Base-by-base conservation (phyloP, 257 asterid genomes). In the Ilex aquifolium region DNA sequence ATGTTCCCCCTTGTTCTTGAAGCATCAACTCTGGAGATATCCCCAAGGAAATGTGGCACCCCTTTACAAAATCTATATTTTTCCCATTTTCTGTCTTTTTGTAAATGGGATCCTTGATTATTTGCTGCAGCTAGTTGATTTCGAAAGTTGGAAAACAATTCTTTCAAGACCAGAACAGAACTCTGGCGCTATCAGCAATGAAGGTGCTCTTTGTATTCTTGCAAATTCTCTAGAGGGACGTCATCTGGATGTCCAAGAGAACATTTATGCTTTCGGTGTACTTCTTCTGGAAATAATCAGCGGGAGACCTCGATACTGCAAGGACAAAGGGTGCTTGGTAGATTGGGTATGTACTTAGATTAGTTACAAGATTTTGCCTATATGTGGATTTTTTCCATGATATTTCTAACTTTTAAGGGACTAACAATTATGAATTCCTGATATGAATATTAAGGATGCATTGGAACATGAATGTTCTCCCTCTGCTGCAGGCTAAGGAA, bases 111-210 rank as follows among this genome's bases (percentile, higher is more conserved):
- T 46, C 44, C 42, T 56, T 72, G 30, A 50, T 52, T 53, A 59
- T 59, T 31, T 62, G 44, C 11, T 79, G 74, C 90, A 93, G 97
- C 81, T 93, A 65, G 95, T 93, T 58, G 92, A 90, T 79, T 93
- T 93, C 52, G 99, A 93, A 65, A 82, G 97, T 81, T 93, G 96
- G 96, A 90, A 88, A 73, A 74, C 86, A 0, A 76, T 93, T 66
- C 77, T 87, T 63, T 71, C 95, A 0, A 82, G 97, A 82, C 86
- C 96, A 36, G 95, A 81, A 59, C 87, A 85, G 84, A 87, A 90
- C 68, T 83, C 95, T 0, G 90, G 88, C 56, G 65, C 73, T 40
- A 83, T 85, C 61, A 82, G 88, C 80, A 83, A 74, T 3, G 95
- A 81, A 73, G 95, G 96, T 2, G 85, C 84, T 8, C 84, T 82